A percentile compares a stretch with the other conserved stretches of the same genome.
Evolutionary conservation across 2,329 filamentous ascomycete species (phyloP).

Genomic region (Epichloe glyceriae): DNA sequence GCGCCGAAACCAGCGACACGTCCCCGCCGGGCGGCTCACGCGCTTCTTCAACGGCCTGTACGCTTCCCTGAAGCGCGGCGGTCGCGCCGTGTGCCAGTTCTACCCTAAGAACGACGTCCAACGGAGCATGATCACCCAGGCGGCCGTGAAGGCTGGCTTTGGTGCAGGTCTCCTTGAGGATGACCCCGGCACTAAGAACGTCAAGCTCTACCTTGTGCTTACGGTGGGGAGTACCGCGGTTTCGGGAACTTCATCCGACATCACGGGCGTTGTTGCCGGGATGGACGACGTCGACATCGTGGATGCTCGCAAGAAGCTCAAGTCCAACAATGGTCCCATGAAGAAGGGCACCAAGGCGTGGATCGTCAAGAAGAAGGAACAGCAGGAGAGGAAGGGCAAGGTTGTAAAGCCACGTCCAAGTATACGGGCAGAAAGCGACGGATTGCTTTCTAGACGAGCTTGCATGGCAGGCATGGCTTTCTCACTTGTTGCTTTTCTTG

Average conservation of each 20-base stretch:
- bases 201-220: slow-evolving; percentile 89
- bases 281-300: slow-evolving; percentile 81
- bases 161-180: slow-evolving; percentile 91
- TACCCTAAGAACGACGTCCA: slow-evolving; percentile 94
- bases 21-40: slow-evolving; percentile 64
- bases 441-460: slow-evolving; percentile 48
- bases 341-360: slow-evolving; percentile 77
- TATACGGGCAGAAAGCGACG: slow-evolving; percentile 87
- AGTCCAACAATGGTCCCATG: slow-evolving; percentile 34
- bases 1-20: slow-evolving; percentile 80
- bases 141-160: slow-evolving; percentile 87
- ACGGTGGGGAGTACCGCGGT: slow-evolving; percentile 59
- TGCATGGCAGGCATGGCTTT: background rate
- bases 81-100: slow-evolving; percentile 89
- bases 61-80: slow-evolving; percentile 68
- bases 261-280: slow-evolving; percentile 77
- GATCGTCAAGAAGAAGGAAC: slow-evolving; percentile 79
- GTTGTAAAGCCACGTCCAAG: slow-evolving; percentile 79
- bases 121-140: slow-evolving; percentile 79
- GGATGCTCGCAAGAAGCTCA: slow-evolving; percentile 48
- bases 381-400: slow-evolving; percentile 91
- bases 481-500: background rate
- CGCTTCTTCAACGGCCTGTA: slow-evolving; percentile 93
- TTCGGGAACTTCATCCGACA: slow-evolving; percentile 53
- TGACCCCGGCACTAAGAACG: slow-evolving; percentile 90